Conservation (phyloP, 1,284 basidiomycete genomes). For the Cryptococcus sp. region DNA sequence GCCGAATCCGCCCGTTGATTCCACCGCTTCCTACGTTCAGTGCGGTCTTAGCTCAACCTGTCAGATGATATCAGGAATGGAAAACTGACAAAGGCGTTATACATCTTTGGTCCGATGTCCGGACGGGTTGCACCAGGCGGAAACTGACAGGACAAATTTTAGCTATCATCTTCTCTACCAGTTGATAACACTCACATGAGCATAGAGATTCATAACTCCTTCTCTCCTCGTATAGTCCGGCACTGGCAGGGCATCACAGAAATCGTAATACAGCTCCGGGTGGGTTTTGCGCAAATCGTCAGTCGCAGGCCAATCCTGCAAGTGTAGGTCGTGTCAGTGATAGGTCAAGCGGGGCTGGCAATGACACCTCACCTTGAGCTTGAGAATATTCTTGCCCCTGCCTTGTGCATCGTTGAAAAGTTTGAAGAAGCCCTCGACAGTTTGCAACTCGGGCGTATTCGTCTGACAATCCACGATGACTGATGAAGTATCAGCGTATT, state of each 20-base stretch:
- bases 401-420: constrained; percentile 70
- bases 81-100: constrained; percentile 52
- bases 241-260: constrained; percentile 76
- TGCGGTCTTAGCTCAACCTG: constrained; percentile 4
- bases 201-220: constrained; percentile 79
- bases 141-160: constrained; percentile 63
- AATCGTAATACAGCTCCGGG: constrained; percentile 85
- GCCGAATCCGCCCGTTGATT: constrained; percentile 21
- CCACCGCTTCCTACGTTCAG: constrained; percentile 12
- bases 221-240: constrained; percentile 86
- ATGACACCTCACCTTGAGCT: constrained; percentile 67
- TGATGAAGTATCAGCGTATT: constrained; percentile 7
- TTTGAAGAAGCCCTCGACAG: constrained; percentile 76
- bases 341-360: background rate
- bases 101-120: constrained; percentile 75
- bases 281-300: constrained; percentile 79
- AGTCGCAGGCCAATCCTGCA: constrained; percentile 86
- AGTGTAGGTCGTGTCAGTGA: background rate
- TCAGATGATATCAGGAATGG: background rate
- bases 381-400: constrained; percentile 61
- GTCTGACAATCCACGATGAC: constrained; percentile 77
- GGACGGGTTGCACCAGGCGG: constrained; percentile 79
- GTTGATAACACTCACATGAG: constrained; percentile 41
- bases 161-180: no score
- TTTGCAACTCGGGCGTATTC: constrained; percentile 63